Evolutionary conservation across 257 asterid genomes (phyloP).

Genomic region (Anisodus acutangulus): DNA sequence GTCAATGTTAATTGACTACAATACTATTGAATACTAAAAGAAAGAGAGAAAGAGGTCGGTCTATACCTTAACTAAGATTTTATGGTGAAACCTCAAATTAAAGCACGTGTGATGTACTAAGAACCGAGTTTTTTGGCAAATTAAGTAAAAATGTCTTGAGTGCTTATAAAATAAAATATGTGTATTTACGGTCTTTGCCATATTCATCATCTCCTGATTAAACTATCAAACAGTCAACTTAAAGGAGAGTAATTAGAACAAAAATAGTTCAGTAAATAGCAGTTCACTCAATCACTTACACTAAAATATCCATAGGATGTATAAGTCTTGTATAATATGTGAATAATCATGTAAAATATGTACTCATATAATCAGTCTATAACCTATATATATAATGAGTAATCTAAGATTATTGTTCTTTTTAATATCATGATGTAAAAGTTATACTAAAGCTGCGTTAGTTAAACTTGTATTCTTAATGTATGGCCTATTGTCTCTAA

Average conservation of each 20-base stretch:
- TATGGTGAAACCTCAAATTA: neutral
- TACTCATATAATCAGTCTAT: too few species aligned
- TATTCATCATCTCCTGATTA: too few species aligned
- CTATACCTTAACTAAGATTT: neutral
- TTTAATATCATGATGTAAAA: neutral
- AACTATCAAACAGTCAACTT: neutral
- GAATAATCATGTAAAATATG: too few species aligned
- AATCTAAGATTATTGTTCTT: neutral
- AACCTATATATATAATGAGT: neutral
- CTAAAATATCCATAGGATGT: too few species aligned
- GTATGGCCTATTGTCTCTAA: slow-evolving; percentile 28
- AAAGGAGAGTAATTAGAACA: neutral
- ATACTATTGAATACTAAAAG: neutral
- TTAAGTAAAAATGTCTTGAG: neutral
- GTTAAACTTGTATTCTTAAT: neutral
- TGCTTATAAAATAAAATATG: too few species aligned
- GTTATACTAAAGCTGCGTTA: too few species aligned
- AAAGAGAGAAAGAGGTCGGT: too few species aligned
- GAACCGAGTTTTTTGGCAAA: too few species aligned
- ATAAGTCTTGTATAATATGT: too few species aligned
- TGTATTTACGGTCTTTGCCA: neutral
- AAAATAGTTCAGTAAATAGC: too few species aligned
- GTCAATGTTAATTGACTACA: neutral
- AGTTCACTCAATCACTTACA: too few species aligned
- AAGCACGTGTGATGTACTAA: neutral